A percentile compares a stretch with the other conserved stretches of the same genome.
Conservation (phyloP, 2,329 filamentous ascomycete species). For the Fusarium sp. region DNA sequence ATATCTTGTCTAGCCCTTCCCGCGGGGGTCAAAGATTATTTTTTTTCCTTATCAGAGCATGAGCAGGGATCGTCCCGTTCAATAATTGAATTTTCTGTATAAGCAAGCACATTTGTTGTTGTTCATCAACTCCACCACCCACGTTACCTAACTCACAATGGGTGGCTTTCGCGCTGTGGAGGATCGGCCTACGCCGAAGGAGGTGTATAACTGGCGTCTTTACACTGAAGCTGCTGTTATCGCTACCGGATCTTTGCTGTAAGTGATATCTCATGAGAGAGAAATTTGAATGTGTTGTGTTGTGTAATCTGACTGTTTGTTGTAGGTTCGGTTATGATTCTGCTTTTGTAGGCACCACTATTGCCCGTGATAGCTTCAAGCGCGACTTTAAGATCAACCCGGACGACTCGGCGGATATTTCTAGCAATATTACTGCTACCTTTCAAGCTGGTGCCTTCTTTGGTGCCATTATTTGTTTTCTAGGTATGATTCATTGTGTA, state of each 20-base stretch:
- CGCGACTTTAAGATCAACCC: conserved; percentile 50
- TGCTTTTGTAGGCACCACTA: conserved; percentile 65
- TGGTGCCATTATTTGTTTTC: conserved; percentile 60
- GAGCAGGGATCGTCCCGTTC: background rate
- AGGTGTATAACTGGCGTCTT: conserved; percentile 65
- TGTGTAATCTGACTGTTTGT: no score
- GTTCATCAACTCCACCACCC: background rate
- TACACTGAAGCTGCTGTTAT: conserved; percentile 61
- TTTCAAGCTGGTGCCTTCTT: conserved; percentile 65
- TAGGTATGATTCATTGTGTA: conserved; percentile 39
- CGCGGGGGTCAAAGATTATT: background rate
- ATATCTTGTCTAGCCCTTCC: conserved; percentile 30
- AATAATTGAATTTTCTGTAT: no score
- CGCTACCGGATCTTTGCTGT: conserved; percentile 58
- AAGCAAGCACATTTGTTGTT: background rate
- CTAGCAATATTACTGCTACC: conserved; percentile 57
- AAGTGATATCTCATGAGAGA: no score
- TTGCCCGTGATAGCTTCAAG: conserved; percentile 60
- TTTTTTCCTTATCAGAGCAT: background rate
- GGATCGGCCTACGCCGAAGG: conserved; percentile 64
- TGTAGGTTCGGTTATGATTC: conserved; percentile 64
- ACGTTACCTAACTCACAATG: conserved; percentile 42
- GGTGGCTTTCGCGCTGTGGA: conserved; percentile 59
- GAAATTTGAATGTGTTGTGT: no score
- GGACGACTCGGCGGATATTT: conserved; percentile 45